Conservation (phyloP, 441 rosid species). For the Biscutella laevigata region DNA sequence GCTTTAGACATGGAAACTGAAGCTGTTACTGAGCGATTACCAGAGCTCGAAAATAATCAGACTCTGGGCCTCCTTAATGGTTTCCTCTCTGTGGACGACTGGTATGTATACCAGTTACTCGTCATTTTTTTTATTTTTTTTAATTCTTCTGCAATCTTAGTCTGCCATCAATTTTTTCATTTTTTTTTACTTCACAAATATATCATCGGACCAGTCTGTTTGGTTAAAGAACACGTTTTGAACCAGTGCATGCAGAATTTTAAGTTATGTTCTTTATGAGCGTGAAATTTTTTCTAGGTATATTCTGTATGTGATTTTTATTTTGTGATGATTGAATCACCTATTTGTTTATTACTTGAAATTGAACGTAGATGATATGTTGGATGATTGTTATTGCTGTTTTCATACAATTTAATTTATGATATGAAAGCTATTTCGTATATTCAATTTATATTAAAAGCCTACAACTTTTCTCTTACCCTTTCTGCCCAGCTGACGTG, state of each 20-base stretch:
- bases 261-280: slow-evolving; percentile 5
- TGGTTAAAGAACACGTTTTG: background rate
- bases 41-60: slow-evolving; percentile 87
- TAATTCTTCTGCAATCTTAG: slow-evolving; percentile 2
- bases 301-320: background rate
- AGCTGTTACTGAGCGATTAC: slow-evolving; percentile 67
- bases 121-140: background rate
- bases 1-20: slow-evolving; percentile 93
- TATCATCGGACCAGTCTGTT: slow-evolving; percentile 13
- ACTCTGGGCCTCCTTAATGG: slow-evolving; percentile 92
- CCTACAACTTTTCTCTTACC: background rate
- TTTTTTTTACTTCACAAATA: slow-evolving; percentile 4
- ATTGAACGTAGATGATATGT: slow-evolving; percentile 2
- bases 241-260: slow-evolving; percentile 10
- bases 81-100: slow-evolving; percentile 93
- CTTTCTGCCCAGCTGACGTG: slow-evolving; percentile 10
- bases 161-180: slow-evolving; percentile 7
- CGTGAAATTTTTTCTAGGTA: slow-evolving; percentile 2
- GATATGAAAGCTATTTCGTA: too few species aligned
- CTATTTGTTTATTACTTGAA: slow-evolving; percentile 12
- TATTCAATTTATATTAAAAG: too few species aligned
- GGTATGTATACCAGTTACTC: slow-evolving; percentile 41
- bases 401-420: background rate
- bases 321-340: background rate
- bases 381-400: slow-evolving; percentile 8